phyloP scores from a whole-genome alignment of 2,329 filamentous ascomycete species.

The Nothomitra cinnamomea region DNA sequence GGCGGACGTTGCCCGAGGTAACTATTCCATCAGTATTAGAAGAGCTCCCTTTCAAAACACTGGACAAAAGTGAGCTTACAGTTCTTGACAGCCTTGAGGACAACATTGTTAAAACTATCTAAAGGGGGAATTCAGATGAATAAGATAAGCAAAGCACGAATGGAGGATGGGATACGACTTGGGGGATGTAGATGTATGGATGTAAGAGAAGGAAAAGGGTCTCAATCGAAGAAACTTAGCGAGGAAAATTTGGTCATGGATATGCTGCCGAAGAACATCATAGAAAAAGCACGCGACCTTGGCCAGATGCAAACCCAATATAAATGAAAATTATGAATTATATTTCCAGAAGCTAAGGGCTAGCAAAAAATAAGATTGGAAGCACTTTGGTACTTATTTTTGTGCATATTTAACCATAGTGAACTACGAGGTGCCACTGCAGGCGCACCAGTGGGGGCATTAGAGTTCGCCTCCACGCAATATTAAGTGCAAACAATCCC shows the following conservation, averaged over 20 bases:
- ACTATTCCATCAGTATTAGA: conserved; percentile 28
- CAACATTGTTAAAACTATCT: conserved; percentile 10
- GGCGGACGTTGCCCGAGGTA: conserved; percentile 59
- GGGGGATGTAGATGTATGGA: background rate
- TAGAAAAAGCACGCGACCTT: background rate
- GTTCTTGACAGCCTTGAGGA: conserved; percentile 12
- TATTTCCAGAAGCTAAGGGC: background rate
- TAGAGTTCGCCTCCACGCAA: background rate
- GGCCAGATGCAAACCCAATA: background rate
- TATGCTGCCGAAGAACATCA: background rate
- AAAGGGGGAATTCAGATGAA: conserved; percentile 10
- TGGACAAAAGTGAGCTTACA: conserved; percentile 7
- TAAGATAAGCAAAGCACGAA: conserved; percentile 6
- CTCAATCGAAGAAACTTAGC: background rate
- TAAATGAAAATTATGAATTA: background rate
- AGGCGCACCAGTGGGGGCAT: too few species aligned
- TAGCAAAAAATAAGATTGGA: background rate
- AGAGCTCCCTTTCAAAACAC: background rate
- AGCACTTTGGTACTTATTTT: too few species aligned
- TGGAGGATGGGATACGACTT: background rate
- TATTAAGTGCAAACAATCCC: background rate
- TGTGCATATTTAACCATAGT: too few species aligned
- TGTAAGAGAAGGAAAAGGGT: background rate
- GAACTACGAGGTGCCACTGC: too few species aligned
- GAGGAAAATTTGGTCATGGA: conserved; percentile 3